These are phyloP conservation scores for Neonectria ditissima DNA, from an alignment of 2,329 filamentous ascomycete species.

Conservation along the genomic window DNA sequence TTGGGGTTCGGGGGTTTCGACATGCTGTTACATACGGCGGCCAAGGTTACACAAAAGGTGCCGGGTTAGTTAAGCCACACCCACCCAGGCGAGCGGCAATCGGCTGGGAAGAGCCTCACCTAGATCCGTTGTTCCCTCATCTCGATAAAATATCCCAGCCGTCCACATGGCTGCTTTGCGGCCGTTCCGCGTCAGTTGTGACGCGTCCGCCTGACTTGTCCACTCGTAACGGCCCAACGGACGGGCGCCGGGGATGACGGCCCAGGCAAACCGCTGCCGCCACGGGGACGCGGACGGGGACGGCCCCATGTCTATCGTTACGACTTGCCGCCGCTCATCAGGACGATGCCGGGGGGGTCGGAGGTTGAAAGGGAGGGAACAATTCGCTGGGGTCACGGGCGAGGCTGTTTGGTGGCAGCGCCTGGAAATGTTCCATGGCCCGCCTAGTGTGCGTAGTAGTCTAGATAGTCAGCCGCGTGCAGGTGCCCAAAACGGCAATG, in stretches of 20 bases:
- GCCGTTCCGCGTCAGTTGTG: conserved; percentile 19
- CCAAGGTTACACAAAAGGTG: conserved; percentile 2
- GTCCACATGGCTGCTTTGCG: not conserved
- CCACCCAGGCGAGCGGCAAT: not conserved
- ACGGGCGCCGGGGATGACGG: conserved; percentile 5
- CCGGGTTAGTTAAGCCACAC: not conserved
- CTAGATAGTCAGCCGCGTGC: not conserved
- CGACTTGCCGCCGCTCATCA: conserved; percentile 4
- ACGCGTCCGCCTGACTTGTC: conserved; percentile 6
- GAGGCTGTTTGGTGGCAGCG: conserved; percentile 32
- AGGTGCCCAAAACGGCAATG: conserved; percentile 12
- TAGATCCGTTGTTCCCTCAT: conserved; percentile 2
- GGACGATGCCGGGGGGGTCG: conserved; percentile 9
- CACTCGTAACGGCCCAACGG: not conserved
- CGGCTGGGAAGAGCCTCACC: conserved; percentile 5
- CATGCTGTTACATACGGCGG: not conserved
- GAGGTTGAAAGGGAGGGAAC: not conserved
- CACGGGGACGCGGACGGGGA: conserved; percentile 16
- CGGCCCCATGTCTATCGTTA: conserved; percentile 9
- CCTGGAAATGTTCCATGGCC: conserved; percentile 41
- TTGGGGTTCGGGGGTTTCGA: not conserved
- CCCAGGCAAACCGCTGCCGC: conserved; percentile 10
- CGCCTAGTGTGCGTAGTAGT: too few relatives aligned
- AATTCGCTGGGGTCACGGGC: not conserved
- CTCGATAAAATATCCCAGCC: not conserved